These are phyloP conservation scores for Plenodomus tracheiphilus DNA, from an alignment of 2,329 filamentous ascomycete species.

Conservation along the genomic window DNA sequence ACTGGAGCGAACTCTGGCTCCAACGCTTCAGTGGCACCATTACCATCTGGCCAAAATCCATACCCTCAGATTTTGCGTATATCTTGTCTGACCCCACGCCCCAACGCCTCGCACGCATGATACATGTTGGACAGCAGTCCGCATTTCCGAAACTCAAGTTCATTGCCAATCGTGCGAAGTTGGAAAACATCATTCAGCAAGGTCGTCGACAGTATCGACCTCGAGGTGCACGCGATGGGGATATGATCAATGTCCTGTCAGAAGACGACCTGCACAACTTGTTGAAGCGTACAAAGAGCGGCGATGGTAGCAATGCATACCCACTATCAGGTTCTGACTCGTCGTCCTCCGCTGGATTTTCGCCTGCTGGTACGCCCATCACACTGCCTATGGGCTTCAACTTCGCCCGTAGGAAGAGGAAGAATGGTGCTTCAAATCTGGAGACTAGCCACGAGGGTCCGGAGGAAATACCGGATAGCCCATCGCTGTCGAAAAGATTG, in stretches of 20 bases:
- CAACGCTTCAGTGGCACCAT: constrained; percentile 94
- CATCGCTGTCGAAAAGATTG: constrained; percentile 34
- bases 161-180: constrained; percentile 79
- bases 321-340: constrained; percentile 34
- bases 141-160: constrained; percentile 92
- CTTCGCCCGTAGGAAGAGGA: constrained; percentile 26
- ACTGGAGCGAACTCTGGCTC: constrained; percentile 96
- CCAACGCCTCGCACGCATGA: constrained; percentile 78
- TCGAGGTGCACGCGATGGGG: constrained; percentile 33
- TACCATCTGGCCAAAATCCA: constrained; percentile 90
- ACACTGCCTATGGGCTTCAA: constrained; percentile 34
- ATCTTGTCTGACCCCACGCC: constrained; percentile 84
- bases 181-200: constrained; percentile 70
- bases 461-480: constrained; percentile 26
- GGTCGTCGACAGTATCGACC: constrained; percentile 53
- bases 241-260: constrained; percentile 46
- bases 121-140: constrained; percentile 85
- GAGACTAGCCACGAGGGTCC: constrained; percentile 6
- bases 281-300: constrained; percentile 37
- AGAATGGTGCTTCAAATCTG: constrained; percentile 2
- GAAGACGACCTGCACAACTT: constrained; percentile 52
- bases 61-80: constrained; percentile 77
- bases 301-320: constrained; percentile 16
- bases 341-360: constrained; percentile 29
- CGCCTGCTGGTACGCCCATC: constrained; percentile 34